These are phyloP conservation scores for Rheum nobile DNA, from an alignment of 148 eudicot genomes.

Conservation along the genomic window DNA sequence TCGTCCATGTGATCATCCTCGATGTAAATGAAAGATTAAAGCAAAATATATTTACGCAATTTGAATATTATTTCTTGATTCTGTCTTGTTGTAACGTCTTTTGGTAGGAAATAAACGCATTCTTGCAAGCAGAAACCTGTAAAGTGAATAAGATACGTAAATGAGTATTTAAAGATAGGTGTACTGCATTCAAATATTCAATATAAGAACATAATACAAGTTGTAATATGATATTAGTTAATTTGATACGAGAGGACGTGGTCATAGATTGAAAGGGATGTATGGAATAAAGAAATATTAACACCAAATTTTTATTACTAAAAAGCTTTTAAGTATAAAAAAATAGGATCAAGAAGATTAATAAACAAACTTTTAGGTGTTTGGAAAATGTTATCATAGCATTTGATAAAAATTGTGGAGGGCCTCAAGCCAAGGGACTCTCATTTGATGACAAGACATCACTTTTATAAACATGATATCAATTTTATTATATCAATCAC, in stretches of 20 bases:
- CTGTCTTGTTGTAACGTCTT: constrained; percentile 55
- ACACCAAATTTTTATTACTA: background rate
- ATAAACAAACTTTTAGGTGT: background rate
- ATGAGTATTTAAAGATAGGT: background rate
- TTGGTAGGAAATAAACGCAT: constrained; percentile 63
- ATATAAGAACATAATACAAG: background rate
- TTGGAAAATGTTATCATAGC: background rate
- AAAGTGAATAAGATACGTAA: background rate
- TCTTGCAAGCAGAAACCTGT: constrained; percentile 76
- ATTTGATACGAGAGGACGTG: background rate
- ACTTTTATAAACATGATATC: background rate
- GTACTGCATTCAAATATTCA: background rate
- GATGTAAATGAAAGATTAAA: background rate
- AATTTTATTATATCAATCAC: background rate
- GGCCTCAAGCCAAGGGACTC: background rate
- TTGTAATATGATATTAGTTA: background rate
- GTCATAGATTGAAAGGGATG: background rate
- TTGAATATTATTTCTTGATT: constrained; percentile 8
- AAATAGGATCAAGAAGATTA: background rate
- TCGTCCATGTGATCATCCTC: background rate
- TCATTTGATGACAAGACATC: constrained; percentile 2
- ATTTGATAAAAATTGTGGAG: background rate
- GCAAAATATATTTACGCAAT: background rate
- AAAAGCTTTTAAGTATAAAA: background rate
- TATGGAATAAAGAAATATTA: too few species aligned